A percentile compares a stretch with the other conserved stretches of the same genome.
These are phyloP conservation scores for Pyrenophora teres DNA, from an alignment of 2,329 filamentous ascomycete species.

Conservation along the genomic window DNA sequence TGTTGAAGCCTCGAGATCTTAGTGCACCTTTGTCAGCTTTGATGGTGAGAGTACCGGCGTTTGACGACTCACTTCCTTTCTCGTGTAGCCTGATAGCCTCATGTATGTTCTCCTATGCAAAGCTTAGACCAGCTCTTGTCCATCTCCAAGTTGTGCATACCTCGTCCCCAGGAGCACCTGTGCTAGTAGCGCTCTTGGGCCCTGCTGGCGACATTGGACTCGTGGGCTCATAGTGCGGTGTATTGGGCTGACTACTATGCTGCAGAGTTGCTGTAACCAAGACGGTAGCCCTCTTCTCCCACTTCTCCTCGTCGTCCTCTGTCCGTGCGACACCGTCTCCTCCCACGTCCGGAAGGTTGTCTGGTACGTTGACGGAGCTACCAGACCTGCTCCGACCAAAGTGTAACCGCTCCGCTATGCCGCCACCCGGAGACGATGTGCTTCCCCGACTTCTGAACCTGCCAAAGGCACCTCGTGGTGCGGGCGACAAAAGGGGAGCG, in stretches of 20 bases:
- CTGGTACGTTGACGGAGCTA: slow-evolving; percentile 75
- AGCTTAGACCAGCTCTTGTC: slow-evolving; percentile 20
- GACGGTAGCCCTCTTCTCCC: slow-evolving; percentile 93
- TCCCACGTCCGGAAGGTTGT: slow-evolving; percentile 76
- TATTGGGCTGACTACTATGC: slow-evolving; percentile 36
- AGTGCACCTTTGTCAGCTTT: slow-evolving; percentile 18
- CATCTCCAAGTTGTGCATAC: slow-evolving; percentile 29
- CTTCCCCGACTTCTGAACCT: slow-evolving; percentile 44
- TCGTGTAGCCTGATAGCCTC: slow-evolving; percentile 96
- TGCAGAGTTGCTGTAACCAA: slow-evolving; percentile 67
- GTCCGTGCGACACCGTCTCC: slow-evolving; percentile 49
- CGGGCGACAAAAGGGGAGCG: slow-evolving; percentile 35
- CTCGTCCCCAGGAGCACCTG: slow-evolving; percentile 48
- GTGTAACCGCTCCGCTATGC: slow-evolving; percentile 73
- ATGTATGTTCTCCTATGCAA: slow-evolving; percentile 70
- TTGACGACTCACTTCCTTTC: slow-evolving; percentile 60
- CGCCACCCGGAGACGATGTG: slow-evolving; percentile 31
- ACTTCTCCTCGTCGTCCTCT: slow-evolving; percentile 64
- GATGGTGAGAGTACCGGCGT: background rate
- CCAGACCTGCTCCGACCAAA: slow-evolving; percentile 60
- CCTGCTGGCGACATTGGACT: slow-evolving; percentile 21
- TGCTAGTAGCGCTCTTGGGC: slow-evolving; percentile 26
- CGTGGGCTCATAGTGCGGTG: slow-evolving; percentile 31
- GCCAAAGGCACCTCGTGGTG: slow-evolving; percentile 32
- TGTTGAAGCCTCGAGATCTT: slow-evolving; percentile 76